Evolutionary conservation across 805 yeast species (phyloP), one percentile per base, ranked within the genome.

Genomic region (Wickerhamiella azyma): DNA sequence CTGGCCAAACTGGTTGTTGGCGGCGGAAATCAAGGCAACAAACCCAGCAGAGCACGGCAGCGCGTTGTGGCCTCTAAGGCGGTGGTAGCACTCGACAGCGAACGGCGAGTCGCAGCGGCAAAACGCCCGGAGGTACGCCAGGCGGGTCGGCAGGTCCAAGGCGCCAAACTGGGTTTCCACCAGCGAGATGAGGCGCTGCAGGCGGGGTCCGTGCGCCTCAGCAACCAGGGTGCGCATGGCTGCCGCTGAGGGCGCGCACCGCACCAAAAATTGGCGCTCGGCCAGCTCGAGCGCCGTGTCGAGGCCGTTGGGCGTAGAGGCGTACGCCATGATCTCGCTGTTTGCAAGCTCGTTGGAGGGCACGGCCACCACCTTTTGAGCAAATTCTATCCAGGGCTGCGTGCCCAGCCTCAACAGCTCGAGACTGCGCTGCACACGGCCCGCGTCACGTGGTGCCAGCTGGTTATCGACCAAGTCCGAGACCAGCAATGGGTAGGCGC

Each of bases 221-320:
- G 32, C 36, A 13, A 52, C 39, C 4, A 52, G 40, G 1, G 56
- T 45, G 6, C 36, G 37, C 8, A 53, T 17, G 1, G 55, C 56
- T 1, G 39, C 24, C 11, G 35, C 37, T 9, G 49, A 13, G 1
- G 52, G 52, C 4, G 37, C 21, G 18, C 17, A 17, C 8, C 46
- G 33, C 11, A 35, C 37, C 19, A 50, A 21, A 1, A 50, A 32
- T 37, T 50, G 51, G 24, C 43, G 47, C 30, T 52, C 48, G 26
- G 49, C 40, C 3, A 50, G 35, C 13, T 37, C 40, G 4, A 54
- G 19, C 9, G 59, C 56, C 21, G 30, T 17, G 18, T 49, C 54
- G 11, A 53, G 16, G 5, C 57, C 57, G 28, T 50, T 37, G 9
- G 47, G 48, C 6, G 54, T 45, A 19, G 29, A 16, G 2, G 54